Percentiles rank a stretch among this genome's conserved stretches.
Evolutionary conservation across 371 early-diverging fungal genomes (phyloP).

Genomic region (Lichtheimia hyalospora): DNA sequence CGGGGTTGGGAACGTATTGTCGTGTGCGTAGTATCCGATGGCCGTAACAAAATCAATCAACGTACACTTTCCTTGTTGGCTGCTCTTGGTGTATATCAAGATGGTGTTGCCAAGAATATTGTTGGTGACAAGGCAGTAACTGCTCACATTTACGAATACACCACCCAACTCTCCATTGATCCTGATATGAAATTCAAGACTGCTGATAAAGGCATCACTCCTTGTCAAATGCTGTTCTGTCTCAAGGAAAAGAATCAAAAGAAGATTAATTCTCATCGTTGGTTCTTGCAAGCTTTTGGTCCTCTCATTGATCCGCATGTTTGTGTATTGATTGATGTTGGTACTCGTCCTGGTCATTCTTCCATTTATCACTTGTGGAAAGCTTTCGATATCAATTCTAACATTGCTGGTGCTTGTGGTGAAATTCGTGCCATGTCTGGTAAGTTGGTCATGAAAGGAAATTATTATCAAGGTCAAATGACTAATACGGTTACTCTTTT

Average conservation of each 20-base stretch:
- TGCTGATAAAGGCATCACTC: slow-evolving; percentile 75
- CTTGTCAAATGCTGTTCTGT: slow-evolving; percentile 91
- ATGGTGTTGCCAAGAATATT: slow-evolving; percentile 72
- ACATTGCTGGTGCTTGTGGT: slow-evolving; percentile 93
- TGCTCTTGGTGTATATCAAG: slow-evolving; percentile 80
- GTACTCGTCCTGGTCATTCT: slow-evolving; percentile 85
- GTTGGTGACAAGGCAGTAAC: slow-evolving; percentile 67
- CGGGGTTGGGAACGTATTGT: slow-evolving; percentile 93
- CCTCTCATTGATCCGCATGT: slow-evolving; percentile 86
- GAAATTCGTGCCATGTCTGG: slow-evolving; percentile 93
- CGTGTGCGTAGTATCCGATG: slow-evolving; percentile 87
- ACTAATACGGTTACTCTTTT: too few relatives aligned
- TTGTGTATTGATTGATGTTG: slow-evolving; percentile 92
- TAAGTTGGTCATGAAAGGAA: background rate
- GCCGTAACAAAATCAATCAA: slow-evolving; percentile 63
- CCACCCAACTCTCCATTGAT: slow-evolving; percentile 83
- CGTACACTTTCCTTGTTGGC: slow-evolving; percentile 72
- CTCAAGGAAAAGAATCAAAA: slow-evolving; percentile 91
- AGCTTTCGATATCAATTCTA: slow-evolving; percentile 86
- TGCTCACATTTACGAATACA: slow-evolving; percentile 89
- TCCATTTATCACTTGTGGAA: slow-evolving; percentile 95
- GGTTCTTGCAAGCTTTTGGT: slow-evolving; percentile 97
- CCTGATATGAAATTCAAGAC: slow-evolving; percentile 72
- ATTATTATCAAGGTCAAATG: too few relatives aligned
- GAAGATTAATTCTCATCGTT: slow-evolving; percentile 95